These are phyloP conservation scores for Afroboletus lepidellus DNA, from an alignment of 1,284 basidiomycete genomes.

Conservation along the genomic window DNA sequence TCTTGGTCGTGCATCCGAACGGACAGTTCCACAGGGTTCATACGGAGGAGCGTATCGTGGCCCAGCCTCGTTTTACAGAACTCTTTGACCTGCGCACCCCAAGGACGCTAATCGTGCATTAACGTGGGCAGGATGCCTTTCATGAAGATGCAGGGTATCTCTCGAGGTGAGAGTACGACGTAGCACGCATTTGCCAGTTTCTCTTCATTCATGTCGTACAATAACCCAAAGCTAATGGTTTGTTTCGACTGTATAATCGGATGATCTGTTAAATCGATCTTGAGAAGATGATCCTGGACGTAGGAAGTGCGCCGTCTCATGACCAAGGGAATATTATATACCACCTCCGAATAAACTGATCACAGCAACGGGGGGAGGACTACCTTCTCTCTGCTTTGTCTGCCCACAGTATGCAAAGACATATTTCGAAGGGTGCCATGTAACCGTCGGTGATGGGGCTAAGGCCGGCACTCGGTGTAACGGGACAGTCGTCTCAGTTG, in stretches of 20 bases:
- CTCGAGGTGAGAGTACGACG: neutral
- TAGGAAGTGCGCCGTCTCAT: neutral
- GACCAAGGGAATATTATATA: slow-evolving; percentile 21
- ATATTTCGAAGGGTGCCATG: slow-evolving; percentile 78
- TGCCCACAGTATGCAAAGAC: slow-evolving; percentile 77
- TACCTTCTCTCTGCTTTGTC: slow-evolving; percentile 58
- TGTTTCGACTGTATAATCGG: neutral
- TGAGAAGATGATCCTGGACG: neutral
- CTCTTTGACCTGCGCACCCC: slow-evolving; percentile 19
- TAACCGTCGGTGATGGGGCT: slow-evolving; percentile 63
- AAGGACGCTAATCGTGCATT: slow-evolving; percentile 24
- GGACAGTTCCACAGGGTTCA: slow-evolving; percentile 22
- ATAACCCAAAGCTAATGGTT: neutral
- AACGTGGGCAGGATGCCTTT: neutral
- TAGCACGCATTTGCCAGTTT: neutral
- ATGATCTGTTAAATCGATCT: neutral
- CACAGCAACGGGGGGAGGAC: slow-evolving; percentile 58
- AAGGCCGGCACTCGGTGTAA: slow-evolving; percentile 67
- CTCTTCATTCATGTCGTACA: neutral
- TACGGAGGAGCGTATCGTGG: slow-evolving; percentile 24
- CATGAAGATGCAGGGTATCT: neutral
- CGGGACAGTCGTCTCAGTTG: slow-evolving; percentile 68
- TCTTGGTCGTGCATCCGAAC: slow-evolving; percentile 23
- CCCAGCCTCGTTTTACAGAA: slow-evolving; percentile 15
- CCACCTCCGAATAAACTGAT: slow-evolving; percentile 69